Base-by-base conservation (phyloP, 768 basidiomycete species). In the Macrolepiota albuminosa region DNA sequence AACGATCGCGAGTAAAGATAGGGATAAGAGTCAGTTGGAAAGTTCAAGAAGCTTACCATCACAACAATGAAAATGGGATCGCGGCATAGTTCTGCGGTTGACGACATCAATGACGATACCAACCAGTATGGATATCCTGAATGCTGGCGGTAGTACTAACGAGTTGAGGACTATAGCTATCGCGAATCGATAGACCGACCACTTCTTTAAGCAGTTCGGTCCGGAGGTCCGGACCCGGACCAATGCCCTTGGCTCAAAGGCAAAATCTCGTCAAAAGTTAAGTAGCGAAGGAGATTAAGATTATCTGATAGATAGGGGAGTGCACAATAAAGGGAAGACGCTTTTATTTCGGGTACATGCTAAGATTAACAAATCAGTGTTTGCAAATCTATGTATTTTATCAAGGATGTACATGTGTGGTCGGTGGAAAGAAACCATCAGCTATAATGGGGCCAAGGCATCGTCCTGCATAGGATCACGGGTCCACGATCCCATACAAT, bases 31-130 rank as follows among this genome's bases (percentile, higher is more conserved):
- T 46, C 39, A 36, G 21, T 46, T n/a, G 14, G 8, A 16, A n/a
- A 21, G 43, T 21, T 16, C 39, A 14, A 39, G 34, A 34, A 39
- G 59, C 61, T 56, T 53, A 71, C 70, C 68, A 69, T 69, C 26
- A 66, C 68, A 43, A 69, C 62, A 24, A 69, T 62, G 24, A 68
- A 65, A 8, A 63, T 40, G 11, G 64, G 60, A 59, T 56, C 48
- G 13, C 26, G 42, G 42, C 11, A 11, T n/a, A 34, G 39, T 55
- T 21, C 37, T 29, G 49, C 5, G 13, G 39, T 36, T 40, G 51
- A 54, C 31, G 58, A 53, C 63, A 60, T 61, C 36, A 21, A 26
- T 52, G n/a, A 9, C 16, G 37, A 31, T 33, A 18, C 7, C 6
- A 7, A 10, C 40, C 6, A 40, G 26, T 34, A 46, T 37, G 0